Conservation (phyloP, 441 rosid species). For the Eruca vesicaria region DNA sequence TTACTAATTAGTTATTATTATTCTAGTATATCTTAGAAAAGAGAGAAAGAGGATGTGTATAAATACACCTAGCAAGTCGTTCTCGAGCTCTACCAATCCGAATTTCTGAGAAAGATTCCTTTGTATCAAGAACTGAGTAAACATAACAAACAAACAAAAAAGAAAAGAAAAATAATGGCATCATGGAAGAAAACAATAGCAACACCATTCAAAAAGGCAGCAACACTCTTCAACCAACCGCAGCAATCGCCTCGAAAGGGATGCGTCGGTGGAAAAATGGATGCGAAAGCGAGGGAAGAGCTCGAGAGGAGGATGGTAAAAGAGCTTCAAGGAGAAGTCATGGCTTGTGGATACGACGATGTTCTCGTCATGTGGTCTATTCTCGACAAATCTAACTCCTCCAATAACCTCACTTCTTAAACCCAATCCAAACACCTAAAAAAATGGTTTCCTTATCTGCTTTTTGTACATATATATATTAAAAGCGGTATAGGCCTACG, state of each 20-base stretch:
- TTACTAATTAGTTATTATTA: background rate
- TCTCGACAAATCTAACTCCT: constrained; percentile 80
- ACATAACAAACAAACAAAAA: background rate
- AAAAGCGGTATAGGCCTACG: constrained; percentile 11
- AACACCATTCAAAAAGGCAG: constrained; percentile 75
- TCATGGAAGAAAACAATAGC: constrained; percentile 89
- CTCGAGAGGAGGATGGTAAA: constrained; percentile 46
- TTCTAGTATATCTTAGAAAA: background rate
- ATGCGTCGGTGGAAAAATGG: constrained; percentile 28
- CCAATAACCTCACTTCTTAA: constrained; percentile 48
- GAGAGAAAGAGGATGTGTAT: constrained; percentile 16
- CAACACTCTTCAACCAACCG: constrained; percentile 77
- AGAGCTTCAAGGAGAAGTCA: constrained; percentile 87
- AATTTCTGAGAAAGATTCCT: constrained; percentile 13
- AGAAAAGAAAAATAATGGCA: constrained; percentile 41
- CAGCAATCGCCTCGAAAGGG: constrained; percentile 41
- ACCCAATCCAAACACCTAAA: constrained; percentile 1
- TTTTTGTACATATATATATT: constrained; percentile 23
- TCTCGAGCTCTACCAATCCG: constrained; percentile 31
- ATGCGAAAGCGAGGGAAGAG: constrained; percentile 39
- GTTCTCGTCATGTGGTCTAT: constrained; percentile 98
- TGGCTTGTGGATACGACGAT: constrained; percentile 92
- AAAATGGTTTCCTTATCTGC: background rate
- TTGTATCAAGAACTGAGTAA: constrained; percentile 24
- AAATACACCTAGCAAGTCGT: constrained; percentile 32